Evolutionary conservation across 495 filamentous ascomycete genomes (phyloP), one percentile per base, ranked within the genome.

Genomic region (Trypethelium eluteriae): DNA sequence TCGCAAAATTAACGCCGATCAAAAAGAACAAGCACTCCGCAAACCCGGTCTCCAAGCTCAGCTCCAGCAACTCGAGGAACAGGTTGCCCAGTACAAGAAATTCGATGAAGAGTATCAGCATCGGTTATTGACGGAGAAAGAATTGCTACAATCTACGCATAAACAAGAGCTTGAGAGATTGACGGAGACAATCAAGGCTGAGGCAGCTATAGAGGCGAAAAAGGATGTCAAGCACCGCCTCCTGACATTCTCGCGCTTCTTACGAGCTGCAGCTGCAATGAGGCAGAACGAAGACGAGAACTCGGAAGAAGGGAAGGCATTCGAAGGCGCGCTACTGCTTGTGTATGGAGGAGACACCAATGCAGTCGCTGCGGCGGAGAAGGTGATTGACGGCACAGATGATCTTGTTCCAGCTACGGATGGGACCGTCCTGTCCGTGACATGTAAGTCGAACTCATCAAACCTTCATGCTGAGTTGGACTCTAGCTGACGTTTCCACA

Each of bases 1-100:
- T 64, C 90, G 89, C 79, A 89, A 93, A 75, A 93, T 99, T 82
- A 99, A 98, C 74, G 70, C 78, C 70, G 95, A 99, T 77, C 92
- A 98, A 76, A 95, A 92, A 76, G 86, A 89, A 7, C 89, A 96
- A 78, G 85, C 86, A 35, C 78, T 88, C 68, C 96, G 95, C 84
- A 98, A 96, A 74, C 93, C 94, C n/a, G 76, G 82, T 16, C 85
- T 97, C 14, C 89, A 91, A 72, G 83, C 85, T 38, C 83, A 88
- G 69, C 79, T 92, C 61, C 76, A 82, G 36, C 88, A 94, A 77
- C 77, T 90, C 38, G 89, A 94, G 74, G 91, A 96, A 70, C 90
- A 97, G 77, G 81, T 97, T 53, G 78, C 84, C 14, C 86, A 89
- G 72, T 92, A 90, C 81, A 91, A 89, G 79, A 88, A 92, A 75